Base-by-base conservation (phyloP, 2,329 filamentous ascomycete species). In the Leptosphaerulina australis region DNA sequence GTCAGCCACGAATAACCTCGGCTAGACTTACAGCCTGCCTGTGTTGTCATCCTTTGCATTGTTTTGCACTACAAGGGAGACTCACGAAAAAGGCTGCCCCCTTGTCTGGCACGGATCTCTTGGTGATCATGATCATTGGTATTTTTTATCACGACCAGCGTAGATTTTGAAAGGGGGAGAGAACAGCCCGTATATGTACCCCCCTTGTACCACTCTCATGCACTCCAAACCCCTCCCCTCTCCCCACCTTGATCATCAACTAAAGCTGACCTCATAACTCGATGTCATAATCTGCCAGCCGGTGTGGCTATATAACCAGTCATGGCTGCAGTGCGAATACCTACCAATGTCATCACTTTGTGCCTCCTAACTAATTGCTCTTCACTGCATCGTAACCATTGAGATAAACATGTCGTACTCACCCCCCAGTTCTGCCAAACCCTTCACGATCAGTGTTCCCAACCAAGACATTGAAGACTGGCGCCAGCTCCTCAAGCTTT, bases 401-500 rank as follows among this genome's bases (percentile, higher is more conserved):
- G 5, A 38, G 6, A 15, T 17, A 48, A 57, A n/a, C 39, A 71
- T 71, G 67, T 53, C 66, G 8, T 70, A 70, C 62, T 64, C 67
- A 47, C 64, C 59, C 8, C 68, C 68, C 26, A 56, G 34, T 41
- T 63, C 62, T 14, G 67, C 66, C 3, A 62, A 64, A 26, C 67
- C 67, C 1, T 73, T 70, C 51, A 70, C 63, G 1, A 67, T 73
- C 44, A 46, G 58, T 37, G 49, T 73, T 29, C 54, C 70, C 5
- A 69, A 74, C 26, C 39, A 70, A 30, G 64, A 66, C 34, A 39
- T 71, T 10, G 66, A 66, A 4, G 69, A 72, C 38, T 71, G 67
- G 60, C 66, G 66, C 37, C 69, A 71, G 40, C 70, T 74, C 26
- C 62, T 74, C 41, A 55, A 64, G 31, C 61, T 73, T 25, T 70